Evolutionary conservation across 2,329 filamentous ascomycete species (phyloP), one percentile per base, ranked within the genome.

Genomic region (Fusarium gaditjirri): DNA sequence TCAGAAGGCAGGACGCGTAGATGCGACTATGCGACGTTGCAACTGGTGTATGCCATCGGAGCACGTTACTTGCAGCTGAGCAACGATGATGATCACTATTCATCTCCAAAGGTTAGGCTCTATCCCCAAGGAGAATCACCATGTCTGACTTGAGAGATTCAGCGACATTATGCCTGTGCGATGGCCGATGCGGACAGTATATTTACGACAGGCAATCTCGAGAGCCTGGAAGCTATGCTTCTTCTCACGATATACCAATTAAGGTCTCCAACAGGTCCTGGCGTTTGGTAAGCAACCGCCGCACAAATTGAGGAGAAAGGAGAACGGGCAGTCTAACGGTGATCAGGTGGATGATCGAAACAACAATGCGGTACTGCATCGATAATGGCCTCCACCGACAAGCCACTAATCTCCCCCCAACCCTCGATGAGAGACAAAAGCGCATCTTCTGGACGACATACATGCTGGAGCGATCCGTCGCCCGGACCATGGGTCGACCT

Each of bases 191-290:
- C 29, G 1, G 59, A 62, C 9, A 58, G n/a, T 23, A 19, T 62
- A 2, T 59, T 62, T 25, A 16, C 42, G 1, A 29, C 59, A 35
- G 23, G 42, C 12, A 62, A 19, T 27, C 42, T 62, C 23, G 59
- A 62, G 35, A 59, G 53, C n/a, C 29, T 62, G 42, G 59, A 62
- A 25, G 39, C 16, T 3, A 47, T 47, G 56, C 59, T 59, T 23
- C 42, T 62, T 5, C 29, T 62, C 29, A 62, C 53, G 8, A 47
- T 62, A n/a, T 62, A 62, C 12, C 59, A 62, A 29, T 21, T 60
- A 9, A 62, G 59, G 29, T 62, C 59, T 1, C 42, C 35, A 4
- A 46, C 42, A n/a, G 59, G 42, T 3, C 53, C 42, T 25, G 31
- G 53, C 1, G 53, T 59, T 8, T 62, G 59, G 53, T 59, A 17